These are phyloP conservation scores for Monoraphidium neglectum DNA, from an alignment of 139 green algal genomes.

Conservation along the genomic window DNA sequence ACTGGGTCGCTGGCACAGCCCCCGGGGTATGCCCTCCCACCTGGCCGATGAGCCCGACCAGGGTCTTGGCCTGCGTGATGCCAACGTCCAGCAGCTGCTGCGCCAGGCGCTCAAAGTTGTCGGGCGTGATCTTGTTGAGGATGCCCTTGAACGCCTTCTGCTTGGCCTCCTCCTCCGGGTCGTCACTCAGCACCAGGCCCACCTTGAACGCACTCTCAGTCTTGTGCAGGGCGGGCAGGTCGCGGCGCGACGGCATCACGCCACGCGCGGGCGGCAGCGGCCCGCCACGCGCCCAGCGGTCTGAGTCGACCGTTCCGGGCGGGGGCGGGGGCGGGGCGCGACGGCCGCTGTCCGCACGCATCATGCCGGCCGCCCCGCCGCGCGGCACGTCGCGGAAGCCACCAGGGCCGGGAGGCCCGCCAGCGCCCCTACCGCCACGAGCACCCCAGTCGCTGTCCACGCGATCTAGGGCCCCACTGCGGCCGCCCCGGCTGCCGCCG, in stretches of 20 bases:
- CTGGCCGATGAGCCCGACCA: slow-evolving; percentile 85
- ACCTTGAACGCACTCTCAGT: slow-evolving; percentile 46
- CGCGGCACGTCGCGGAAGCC: too few species aligned
- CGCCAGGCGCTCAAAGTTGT: slow-evolving; percentile 93
- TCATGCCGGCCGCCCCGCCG: too few species aligned
- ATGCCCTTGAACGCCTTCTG: slow-evolving; percentile 91
- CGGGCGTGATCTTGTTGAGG: slow-evolving; percentile 99
- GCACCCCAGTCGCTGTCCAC: neutral
- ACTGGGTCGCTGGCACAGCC: too few species aligned
- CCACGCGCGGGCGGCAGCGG: slow-evolving; percentile 49
- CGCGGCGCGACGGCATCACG: neutral
- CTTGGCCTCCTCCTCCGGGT: slow-evolving; percentile 93
- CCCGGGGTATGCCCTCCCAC: too few species aligned
- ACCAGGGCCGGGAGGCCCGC: too few species aligned
- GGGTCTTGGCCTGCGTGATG: slow-evolving; percentile 78
- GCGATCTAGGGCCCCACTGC: neutral
- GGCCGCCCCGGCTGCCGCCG: too few species aligned
- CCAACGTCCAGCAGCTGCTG: slow-evolving; percentile 82
- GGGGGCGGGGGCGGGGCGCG: too few species aligned
- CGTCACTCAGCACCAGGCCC: slow-evolving; percentile 57
- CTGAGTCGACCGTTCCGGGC: too few species aligned
- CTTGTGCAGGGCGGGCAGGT: slow-evolving; percentile 56
- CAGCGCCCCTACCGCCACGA: too few species aligned
- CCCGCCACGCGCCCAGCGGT: slow-evolving; percentile 49
- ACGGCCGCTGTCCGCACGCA: too few species aligned